A percentile compares a stretch with the other conserved stretches of the same genome.
Evolutionary conservation across 2,329 filamentous ascomycete genomes (phyloP).

Genomic region (Rutstroemia sp.): DNA sequence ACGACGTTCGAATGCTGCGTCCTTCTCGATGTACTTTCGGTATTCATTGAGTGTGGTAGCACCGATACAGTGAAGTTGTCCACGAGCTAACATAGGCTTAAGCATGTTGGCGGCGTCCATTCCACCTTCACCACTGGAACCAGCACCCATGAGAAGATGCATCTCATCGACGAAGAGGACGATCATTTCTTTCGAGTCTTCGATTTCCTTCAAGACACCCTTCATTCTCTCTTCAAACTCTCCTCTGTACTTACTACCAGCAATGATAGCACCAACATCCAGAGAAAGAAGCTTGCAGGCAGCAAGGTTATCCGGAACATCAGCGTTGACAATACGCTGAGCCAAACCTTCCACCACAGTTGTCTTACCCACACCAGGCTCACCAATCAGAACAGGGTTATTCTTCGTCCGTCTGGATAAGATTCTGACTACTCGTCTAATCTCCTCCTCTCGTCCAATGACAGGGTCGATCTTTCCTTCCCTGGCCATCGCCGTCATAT

Average conservation of each 20-base stretch:
- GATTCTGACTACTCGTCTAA: conserved; percentile 84
- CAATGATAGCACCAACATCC: conserved; percentile 90
- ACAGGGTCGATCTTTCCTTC: conserved; percentile 98
- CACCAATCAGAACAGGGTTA: conserved; percentile 95
- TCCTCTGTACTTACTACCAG: conserved; percentile 95
- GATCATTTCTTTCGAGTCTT: conserved; percentile 91
- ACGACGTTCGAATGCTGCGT: conserved; percentile 93
- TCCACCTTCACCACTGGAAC: conserved; percentile 86
- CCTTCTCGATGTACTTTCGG: conserved; percentile 98
- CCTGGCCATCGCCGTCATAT: conserved; percentile 93
- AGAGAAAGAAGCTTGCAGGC: conserved; percentile 91
- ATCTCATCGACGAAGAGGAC: conserved; percentile 98
- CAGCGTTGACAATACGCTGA: conserved; percentile 89
- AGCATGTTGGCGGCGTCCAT: conserved; percentile 98
- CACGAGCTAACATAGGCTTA: conserved; percentile 96
- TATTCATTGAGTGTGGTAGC: conserved; percentile 94
- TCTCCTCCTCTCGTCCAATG: conserved; percentile 94
- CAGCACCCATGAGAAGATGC: conserved; percentile 95
- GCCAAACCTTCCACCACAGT: conserved; percentile 95
- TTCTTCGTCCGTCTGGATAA: conserved; percentile 93
- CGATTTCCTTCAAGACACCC: conserved; percentile 93
- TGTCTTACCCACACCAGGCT: conserved; percentile 97
- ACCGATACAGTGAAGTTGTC: conserved; percentile 95
- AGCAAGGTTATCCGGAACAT: conserved; percentile 92
- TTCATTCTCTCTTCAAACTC: conserved; percentile 99